Conservation (phyloP, 441 rosid species). For the Breynia disticha region DNA sequence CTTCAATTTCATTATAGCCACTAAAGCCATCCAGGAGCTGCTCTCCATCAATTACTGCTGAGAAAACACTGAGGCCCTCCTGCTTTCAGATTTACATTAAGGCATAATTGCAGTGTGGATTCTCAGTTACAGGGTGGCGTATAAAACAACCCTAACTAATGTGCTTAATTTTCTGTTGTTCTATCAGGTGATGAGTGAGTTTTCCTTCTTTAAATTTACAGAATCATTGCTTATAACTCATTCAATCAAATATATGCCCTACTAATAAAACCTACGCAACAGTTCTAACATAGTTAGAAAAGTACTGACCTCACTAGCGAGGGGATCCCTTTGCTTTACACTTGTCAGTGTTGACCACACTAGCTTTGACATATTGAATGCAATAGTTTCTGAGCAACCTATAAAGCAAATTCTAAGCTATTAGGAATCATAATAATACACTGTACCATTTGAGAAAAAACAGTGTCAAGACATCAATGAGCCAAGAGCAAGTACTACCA, state of each 20-base stretch:
- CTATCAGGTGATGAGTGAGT: too few species aligned
- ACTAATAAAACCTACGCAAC: slow-evolving; percentile 2
- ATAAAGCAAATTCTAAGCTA: slow-evolving; percentile 9
- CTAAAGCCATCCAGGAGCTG: slow-evolving; percentile 81
- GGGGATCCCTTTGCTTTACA: slow-evolving; percentile 82
- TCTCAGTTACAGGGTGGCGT: background rate
- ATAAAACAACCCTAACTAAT: too few species aligned
- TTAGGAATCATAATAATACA: background rate
- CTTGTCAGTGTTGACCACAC: slow-evolving; percentile 65
- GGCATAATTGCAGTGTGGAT: slow-evolving; percentile 4
- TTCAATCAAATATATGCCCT: too few species aligned
- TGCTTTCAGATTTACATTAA: slow-evolving; percentile 26
- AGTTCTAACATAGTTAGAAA: background rate
- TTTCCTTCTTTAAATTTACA: too few species aligned
- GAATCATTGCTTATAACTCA: too few species aligned
- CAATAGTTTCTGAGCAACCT: slow-evolving; percentile 87
- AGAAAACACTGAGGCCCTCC: slow-evolving; percentile 90
- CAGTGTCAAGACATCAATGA: slow-evolving; percentile 2
- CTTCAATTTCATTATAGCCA: slow-evolving; percentile 95
- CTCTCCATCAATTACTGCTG: slow-evolving; percentile 56
- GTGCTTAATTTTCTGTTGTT: too few species aligned
- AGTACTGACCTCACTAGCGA: slow-evolving; percentile 84
- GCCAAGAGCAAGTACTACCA: slow-evolving; percentile 35
- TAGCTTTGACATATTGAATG: slow-evolving; percentile 78
- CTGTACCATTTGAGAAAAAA: background rate